Evolutionary conservation across 306 rosid species (phyloP), one percentile per base, ranked within the genome.

Genomic region (Arachis hypogaea): DNA sequence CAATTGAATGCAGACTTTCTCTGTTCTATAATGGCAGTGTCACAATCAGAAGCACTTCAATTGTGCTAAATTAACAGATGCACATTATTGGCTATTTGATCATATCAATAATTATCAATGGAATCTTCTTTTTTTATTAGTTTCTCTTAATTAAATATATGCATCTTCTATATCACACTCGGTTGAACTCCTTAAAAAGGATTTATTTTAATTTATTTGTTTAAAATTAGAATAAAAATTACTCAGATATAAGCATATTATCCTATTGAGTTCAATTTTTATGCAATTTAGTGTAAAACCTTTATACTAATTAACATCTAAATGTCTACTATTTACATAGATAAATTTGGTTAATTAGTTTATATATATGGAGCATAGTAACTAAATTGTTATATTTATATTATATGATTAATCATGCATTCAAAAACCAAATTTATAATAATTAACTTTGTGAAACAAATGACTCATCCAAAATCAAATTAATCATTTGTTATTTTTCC

Each of bases 41-140:
- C 78, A 51, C 56, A 63, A 18, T 73, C 71, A 63, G 11, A 54
- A 73, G 55, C 78, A 42, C 56, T 64, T 60, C 72, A n/a, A 8
- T 12, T 43, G 9, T 63, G 57, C 72, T 63, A 64, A 30, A 63
- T 64, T 74, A 64, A 55, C 72, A 28, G 14, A 30, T 68, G 46
- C 69, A 36, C 28, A 22, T 22, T 47, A 41, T 11, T 60, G 28
- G 3, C 51, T 38, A 45, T n/a, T 6, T 4, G 49, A n/a, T 64
- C 22, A 22, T 22, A 22, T 22, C 28, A 9, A 5, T 2, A 46
- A 56, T 62, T 0, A 4, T 52, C 22, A 64, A 66, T 33, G 73
- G 57, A 14, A 66, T 66, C 66, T 0, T 16, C 56, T 63, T 57
- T 64, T 29, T 6, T 9, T 14, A 30, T 7, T 60, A 29, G 29